Percentiles rank a stretch among this genome's conserved stretches.
Evolutionary conservation across 805 yeast genomes (phyloP).

Genomic region (Kodamaea leandrae): DNA sequence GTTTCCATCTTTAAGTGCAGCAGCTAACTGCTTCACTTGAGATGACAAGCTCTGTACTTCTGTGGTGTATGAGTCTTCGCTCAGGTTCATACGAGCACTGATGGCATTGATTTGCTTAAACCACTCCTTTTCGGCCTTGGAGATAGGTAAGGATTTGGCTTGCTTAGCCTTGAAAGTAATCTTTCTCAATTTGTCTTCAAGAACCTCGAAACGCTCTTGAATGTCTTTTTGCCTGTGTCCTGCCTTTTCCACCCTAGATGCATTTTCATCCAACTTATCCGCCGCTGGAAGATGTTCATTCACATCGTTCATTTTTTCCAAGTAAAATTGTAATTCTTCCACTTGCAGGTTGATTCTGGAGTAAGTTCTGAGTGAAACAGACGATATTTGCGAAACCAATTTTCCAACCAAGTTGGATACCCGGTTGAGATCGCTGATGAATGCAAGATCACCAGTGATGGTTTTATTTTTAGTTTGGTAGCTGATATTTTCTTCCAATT

Average conservation of each 20-base stretch:
- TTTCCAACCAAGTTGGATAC: slow-evolving; percentile 17
- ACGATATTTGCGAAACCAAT: slow-evolving; percentile 16
- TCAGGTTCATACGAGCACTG: slow-evolving; percentile 8
- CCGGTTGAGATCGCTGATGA: slow-evolving; percentile 15
- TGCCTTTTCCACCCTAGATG: slow-evolving; percentile 15
- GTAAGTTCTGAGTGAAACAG: slow-evolving; percentile 19
- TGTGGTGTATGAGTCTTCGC: neutral
- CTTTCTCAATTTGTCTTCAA: slow-evolving; percentile 23
- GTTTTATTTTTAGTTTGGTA: neutral
- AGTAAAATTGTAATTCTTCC: slow-evolving; percentile 23
- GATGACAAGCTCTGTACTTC: slow-evolving; percentile 16
- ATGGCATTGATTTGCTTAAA: slow-evolving; percentile 35
- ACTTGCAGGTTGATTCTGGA: slow-evolving; percentile 21
- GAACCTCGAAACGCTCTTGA: slow-evolving; percentile 16
- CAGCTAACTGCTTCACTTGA: slow-evolving; percentile 19
- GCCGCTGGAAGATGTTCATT: slow-evolving; percentile 11
- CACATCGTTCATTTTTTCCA: slow-evolving; percentile 11
- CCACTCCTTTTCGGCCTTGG: slow-evolving; percentile 36
- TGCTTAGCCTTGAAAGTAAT: slow-evolving; percentile 24
- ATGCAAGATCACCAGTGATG: slow-evolving; percentile 2
- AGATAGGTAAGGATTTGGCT: slow-evolving; percentile 28
- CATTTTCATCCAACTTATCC: slow-evolving; percentile 11
- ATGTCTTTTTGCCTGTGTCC: slow-evolving; percentile 22
- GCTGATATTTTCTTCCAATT: neutral
- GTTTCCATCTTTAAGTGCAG: slow-evolving; percentile 6